Evolutionary conservation across 169 alveolate species (phyloP).

Genomic region (Cryptosporidium canis): DNA sequence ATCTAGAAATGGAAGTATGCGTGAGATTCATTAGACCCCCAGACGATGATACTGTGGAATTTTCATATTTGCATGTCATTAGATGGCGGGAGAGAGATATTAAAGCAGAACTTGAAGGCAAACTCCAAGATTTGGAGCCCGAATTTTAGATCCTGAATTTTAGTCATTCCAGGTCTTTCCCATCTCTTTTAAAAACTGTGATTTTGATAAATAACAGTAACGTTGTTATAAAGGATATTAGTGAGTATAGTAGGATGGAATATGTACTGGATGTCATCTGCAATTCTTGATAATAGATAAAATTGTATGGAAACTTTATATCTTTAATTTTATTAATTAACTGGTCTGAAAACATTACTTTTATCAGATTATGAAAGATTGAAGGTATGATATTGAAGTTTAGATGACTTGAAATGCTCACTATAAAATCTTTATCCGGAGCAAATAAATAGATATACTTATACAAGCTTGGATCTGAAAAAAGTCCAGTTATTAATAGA

Average conservation of each 20-base stretch:
- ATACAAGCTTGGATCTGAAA: constrained; percentile 36
- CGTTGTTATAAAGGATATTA: neutral
- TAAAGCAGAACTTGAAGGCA: constrained; percentile 11
- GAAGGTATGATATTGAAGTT: constrained; percentile 46
- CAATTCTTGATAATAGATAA: neutral
- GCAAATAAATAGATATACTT: neutral
- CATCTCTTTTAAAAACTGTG: neutral
- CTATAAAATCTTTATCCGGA: neutral
- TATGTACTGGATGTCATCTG: constrained; percentile 29
- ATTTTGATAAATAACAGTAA: neutral
- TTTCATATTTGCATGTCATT: constrained; percentile 30
- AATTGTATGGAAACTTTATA: neutral
- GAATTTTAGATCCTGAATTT: neutral
- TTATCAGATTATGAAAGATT: constrained; percentile 39
- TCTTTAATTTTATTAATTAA: neutral
- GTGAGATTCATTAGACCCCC: constrained; percentile 26
- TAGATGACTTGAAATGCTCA: neutral
- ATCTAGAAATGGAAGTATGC: constrained; percentile 48
- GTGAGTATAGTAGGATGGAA: constrained; percentile 3
- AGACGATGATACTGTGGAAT: neutral
- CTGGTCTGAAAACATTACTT: neutral
- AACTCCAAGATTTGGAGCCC: neutral
- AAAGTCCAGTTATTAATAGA: neutral
- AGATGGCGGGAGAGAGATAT: constrained; percentile 45
- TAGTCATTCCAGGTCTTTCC: neutral